Conservation (phyloP, 1,139 yeast species). For the Kodamaea sp. region DNA sequence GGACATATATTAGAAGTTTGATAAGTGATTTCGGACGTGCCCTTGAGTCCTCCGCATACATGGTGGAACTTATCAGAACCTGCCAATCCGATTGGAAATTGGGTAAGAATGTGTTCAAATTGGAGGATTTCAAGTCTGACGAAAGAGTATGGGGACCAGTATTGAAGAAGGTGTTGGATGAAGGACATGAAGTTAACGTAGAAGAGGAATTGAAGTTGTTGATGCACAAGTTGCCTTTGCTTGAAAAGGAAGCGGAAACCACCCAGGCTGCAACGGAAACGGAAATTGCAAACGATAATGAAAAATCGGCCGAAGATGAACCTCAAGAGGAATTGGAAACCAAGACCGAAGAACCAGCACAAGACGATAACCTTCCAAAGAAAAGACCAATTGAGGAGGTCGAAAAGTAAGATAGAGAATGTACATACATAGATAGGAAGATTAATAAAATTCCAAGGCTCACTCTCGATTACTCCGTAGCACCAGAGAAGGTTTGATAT, state of each 20-base stretch:
- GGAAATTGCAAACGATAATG: conserved; percentile 3
- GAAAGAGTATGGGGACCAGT: conserved; percentile 72
- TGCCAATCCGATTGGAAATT: conserved; percentile 85
- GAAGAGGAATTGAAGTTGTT: conserved; percentile 21
- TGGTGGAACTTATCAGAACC: conserved; percentile 77
- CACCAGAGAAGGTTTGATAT: no score
- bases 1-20: conserved; percentile 90
- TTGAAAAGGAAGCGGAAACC: conserved; percentile 14
- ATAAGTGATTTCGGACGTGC: conserved; percentile 88
- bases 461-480: no score
- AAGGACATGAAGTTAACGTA: conserved; percentile 33
- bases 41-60: conserved; percentile 78
- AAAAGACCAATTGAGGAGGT: conserved; percentile 31
- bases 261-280: conserved; percentile 7
- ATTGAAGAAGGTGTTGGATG: conserved; percentile 48
- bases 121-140: conserved; percentile 62
- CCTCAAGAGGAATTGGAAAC: conserved; percentile 8
- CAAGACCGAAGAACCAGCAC: conserved; percentile 3
- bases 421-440: no score
- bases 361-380: conserved; percentile 12
- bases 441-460: no score
- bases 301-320: conserved; percentile 5
- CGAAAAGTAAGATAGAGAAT: no score
- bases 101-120: conserved; percentile 65
- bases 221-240: conserved; percentile 16